Conservation (phyloP, 306 rosid genomes). For the Cucurbita maxima region DNA sequence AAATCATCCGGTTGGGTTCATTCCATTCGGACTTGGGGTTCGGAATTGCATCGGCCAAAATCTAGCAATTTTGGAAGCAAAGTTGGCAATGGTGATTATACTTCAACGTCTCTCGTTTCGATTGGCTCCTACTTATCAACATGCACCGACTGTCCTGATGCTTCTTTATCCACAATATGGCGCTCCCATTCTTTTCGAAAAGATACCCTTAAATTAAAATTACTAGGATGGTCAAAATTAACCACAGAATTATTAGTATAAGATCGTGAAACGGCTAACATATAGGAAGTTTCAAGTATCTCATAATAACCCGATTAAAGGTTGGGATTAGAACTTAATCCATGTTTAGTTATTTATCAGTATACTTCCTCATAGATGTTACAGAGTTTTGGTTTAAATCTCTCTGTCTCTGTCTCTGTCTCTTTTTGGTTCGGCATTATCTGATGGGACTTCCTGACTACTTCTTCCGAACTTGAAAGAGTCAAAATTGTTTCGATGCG, state of each 20-base stretch:
- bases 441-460: conserved; percentile 2
- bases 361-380: background rate
- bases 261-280: background rate
- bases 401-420: too few species aligned
- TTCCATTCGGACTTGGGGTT: conserved; percentile 73
- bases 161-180: conserved; percentile 88
- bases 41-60: conserved; percentile 90
- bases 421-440: background rate
- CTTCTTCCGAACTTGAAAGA: background rate
- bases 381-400: background rate
- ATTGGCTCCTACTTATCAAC: conserved; percentile 75
- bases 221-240: too few species aligned
- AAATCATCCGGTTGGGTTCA: conserved; percentile 54
- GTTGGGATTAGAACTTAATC: background rate
- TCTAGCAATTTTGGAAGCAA: conserved; percentile 68
- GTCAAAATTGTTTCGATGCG: background rate
- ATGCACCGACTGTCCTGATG: conserved; percentile 94
- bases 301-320: background rate
- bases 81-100: conserved; percentile 54
- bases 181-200: conserved; percentile 59
- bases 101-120: conserved; percentile 75
- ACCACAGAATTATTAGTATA: background rate
- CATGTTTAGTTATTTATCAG: too few species aligned
- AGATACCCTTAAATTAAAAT: background rate
- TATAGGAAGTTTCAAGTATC: background rate